These are phyloP conservation scores for Sclerotinia glacialis DNA, from an alignment of 2,329 filamentous ascomycete genomes.

Conservation along the genomic window DNA sequence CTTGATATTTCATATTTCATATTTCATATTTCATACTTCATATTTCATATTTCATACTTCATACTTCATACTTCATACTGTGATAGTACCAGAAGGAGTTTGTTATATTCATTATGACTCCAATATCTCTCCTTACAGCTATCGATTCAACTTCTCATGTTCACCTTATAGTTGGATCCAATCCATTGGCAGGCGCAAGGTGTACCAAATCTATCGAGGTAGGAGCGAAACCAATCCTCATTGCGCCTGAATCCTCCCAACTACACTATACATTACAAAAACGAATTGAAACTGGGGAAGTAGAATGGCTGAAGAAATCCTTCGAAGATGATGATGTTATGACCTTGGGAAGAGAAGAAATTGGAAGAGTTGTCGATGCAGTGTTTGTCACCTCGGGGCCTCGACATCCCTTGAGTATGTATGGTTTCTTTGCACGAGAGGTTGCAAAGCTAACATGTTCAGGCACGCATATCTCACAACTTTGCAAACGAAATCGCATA, in stretches of 20 bases:
- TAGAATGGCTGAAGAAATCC: constrained; percentile 61
- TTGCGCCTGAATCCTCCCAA: constrained; percentile 65
- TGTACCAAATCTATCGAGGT: constrained; percentile 77
- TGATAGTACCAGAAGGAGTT: background rate
- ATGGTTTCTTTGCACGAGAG: background rate
- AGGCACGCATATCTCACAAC: constrained; percentile 66
- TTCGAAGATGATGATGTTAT: constrained; percentile 73
- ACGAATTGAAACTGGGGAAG: constrained; percentile 62
- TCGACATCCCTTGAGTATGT: constrained; percentile 43
- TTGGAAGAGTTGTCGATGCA: constrained; percentile 77
- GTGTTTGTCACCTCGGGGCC: constrained; percentile 78
- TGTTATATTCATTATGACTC: constrained; percentile 26
- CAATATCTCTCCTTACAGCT: constrained; percentile 63
- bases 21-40: no score
- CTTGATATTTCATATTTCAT: no score
- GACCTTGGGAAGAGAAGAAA: constrained; percentile 74
- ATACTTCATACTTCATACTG: no score
- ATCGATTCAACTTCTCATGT: constrained; percentile 67
- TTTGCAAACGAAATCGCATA: constrained; percentile 78
- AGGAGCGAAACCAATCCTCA: constrained; percentile 75
- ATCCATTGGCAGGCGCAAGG: constrained; percentile 80
- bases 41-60: no score
- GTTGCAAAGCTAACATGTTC: background rate
- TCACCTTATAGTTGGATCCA: constrained; percentile 83
- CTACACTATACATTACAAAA: constrained; percentile 58